Base-by-base conservation (phyloP, 805 yeast genomes). In the Candida easanensis region DNA sequence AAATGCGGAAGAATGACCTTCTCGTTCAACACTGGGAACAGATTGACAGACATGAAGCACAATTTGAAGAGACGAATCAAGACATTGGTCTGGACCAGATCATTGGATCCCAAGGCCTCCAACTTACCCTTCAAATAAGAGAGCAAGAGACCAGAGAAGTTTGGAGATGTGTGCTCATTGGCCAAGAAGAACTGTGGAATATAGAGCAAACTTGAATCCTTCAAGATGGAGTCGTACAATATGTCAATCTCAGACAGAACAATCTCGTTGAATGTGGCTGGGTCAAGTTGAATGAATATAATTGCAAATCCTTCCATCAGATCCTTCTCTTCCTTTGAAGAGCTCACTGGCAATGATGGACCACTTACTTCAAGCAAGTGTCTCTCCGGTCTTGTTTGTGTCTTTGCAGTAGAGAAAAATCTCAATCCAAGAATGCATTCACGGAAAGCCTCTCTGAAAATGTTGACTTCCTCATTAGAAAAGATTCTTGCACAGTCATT, bases 231-330 rank as follows among this genome's bases (percentile, higher is more conserved):
- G 13, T 84, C 81, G 56, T 87, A 88, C 62, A 90, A 69, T 54
- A 77, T 80, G 18, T 82, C 86, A 44, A 91, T 71, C 62, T 93
- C 96, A 2, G 82, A 73, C 49, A 81, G 88, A 9, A 89, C 82
- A 49, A 93, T 84, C 64, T 93, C 99, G 61, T 88, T 90, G 64
- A 95, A 95, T 0, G 97, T 86, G 1, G 98, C 89, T 17, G 96
- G 90, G 58, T 95, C 99, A 42, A 95, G 77, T 59, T 88, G 96
- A 52, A 89, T 87, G 64, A 88, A 93, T 54, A 93, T 87, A 1
- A 96, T 84, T 0, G 97, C 97, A 60, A 93, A 80, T 3, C 89
- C 83, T 58, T 95, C 99, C 96, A 93, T 89, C 45, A 90, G 69
- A 55, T 93, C 99, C 54, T 90, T 88, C 45, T 90, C 97, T 57